Base-by-base conservation (phyloP, 441 rosid species). In the Populus trichocarpa region DNA sequence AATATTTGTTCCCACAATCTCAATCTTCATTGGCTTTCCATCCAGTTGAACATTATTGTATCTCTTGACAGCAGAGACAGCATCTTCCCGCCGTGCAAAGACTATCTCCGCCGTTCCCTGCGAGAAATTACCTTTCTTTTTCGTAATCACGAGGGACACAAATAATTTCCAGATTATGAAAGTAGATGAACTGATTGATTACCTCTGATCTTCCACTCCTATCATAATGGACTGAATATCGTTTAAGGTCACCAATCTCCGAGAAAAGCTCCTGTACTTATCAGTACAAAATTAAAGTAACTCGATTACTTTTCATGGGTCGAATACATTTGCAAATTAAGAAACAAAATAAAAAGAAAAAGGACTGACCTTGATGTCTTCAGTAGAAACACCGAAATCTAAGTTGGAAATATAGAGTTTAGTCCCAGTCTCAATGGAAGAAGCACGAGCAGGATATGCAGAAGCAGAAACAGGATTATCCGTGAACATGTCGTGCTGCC, bases 131-230 rank as follows among this genome's bases (percentile, higher is more conserved):
- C 3, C 38, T 75, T 75, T 81, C 80, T 81, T 78, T 80, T 82
- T 79, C 66, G 79, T 50, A 71, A 77, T 28, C 35, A 5, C 7
- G 69, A 59, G 53, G 73, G 81, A 75, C 73, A 75, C 32, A 30
- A 73, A 76, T 73, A 83, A 46, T 75, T 78, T 71, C 75, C 70
- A 61, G 81, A 83, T 73, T 70, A 79, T 72, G 83, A 75, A 20
- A 64, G 71, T 75, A 78, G 81, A 76, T 53, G 68, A 74, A 71
- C 66, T 72, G 72, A 61, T 32, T 7, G 5, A 72, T 30, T 90
- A 93, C 98, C 98, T 92, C 86, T 38, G 95, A 92, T 89, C 97
- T 88, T 74, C 98, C 98, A 72, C 94, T 93, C 86, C 91, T 89
- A 73, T 93, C 97, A 40, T 88, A 93, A 84, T 90, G 96, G 25